Base-by-base conservation (phyloP, 495 filamentous ascomycete species). In the Pyrenula massariospora region DNA sequence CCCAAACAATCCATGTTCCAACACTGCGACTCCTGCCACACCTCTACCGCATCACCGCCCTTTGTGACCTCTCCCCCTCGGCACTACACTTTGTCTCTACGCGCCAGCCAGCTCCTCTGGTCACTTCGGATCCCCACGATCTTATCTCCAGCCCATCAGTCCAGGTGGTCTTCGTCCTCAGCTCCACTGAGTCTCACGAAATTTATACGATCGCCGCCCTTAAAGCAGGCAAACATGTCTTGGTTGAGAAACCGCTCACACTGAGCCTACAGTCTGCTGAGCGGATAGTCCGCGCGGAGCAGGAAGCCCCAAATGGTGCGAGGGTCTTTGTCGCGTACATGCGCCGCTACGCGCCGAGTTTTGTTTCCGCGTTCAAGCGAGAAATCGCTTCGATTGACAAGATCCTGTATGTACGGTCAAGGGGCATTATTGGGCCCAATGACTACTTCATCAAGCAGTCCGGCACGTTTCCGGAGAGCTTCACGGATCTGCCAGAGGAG, bases 191-290 rank as follows among this genome's bases (percentile, higher is more conserved):
- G 54, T 77, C 66, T 58, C 81, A 82, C 62, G 75, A 69, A 49
- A 54, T 64, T 50, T 70, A 76, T 61, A 73, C 71, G 48, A 66
- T 82, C 48, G 64, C 69, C 21, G 79, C 78, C 10, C 67, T 84
- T 0, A 50, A 73, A 54, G 60, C 71, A 8, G 71, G 69, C 22
- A 84, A 84, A 60, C 65, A 77, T 51, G 74, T 77, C 57, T 72
- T 84, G 60, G 66, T 83, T 25, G 78, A 83, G 59, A 76, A 78
- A 50, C 81, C 79, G 1, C 61, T 83, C 12, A 71, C 76, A 54
- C 60, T 78, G 53, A 70, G 65, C 56, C 60, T 72, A 48, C 65
- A 61, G 1, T 70, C 67, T 49, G 69, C 73, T 0, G 60, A 72
- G 10, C 59, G 62, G 12, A 74, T 81, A 53, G 62, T 72, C 24